These are phyloP conservation scores for Spirogloea muscicola DNA, from an alignment of 139 green algal species.

Conservation along the genomic window DNA sequence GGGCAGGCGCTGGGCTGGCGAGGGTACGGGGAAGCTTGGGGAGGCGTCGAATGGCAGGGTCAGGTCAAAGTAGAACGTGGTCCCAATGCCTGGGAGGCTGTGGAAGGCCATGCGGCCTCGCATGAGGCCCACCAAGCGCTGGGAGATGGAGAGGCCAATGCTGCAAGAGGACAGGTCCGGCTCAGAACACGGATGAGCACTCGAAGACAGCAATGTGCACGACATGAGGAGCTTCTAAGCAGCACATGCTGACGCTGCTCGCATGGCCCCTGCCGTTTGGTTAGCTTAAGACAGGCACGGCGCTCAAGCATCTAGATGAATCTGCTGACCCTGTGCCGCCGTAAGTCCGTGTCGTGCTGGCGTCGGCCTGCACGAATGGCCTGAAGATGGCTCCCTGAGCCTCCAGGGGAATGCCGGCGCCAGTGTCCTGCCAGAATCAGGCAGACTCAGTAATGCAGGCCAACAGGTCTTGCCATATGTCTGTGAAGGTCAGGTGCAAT, in stretches of 20 bases:
- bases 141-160: constrained; percentile 23
- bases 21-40: neutral
- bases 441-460: neutral
- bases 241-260: no score
- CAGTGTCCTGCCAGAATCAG: neutral
- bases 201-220: no score
- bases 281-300: no score
- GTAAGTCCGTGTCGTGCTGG: constrained; percentile 27
- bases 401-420: constrained; percentile 20
- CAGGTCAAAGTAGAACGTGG: constrained; percentile 46
- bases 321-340: constrained; percentile 17
- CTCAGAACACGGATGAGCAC: no score
- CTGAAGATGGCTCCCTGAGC: constrained; percentile 18
- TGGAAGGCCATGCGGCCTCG: constrained; percentile 21
- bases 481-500: neutral
- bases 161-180: neutral
- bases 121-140: constrained; percentile 37
- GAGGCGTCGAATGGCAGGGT: neutral
- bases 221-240: no score
- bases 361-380: constrained; percentile 35
- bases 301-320: no score
- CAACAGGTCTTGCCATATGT: no score
- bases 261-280: no score
- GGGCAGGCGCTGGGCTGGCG: neutral
- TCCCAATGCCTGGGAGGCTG: constrained; percentile 21